A percentile compares a stretch with the other conserved stretches of the same genome.
Evolutionary conservation across 179 eudicot genomes (phyloP).

Genomic region (Vitellaria paradoxa): DNA sequence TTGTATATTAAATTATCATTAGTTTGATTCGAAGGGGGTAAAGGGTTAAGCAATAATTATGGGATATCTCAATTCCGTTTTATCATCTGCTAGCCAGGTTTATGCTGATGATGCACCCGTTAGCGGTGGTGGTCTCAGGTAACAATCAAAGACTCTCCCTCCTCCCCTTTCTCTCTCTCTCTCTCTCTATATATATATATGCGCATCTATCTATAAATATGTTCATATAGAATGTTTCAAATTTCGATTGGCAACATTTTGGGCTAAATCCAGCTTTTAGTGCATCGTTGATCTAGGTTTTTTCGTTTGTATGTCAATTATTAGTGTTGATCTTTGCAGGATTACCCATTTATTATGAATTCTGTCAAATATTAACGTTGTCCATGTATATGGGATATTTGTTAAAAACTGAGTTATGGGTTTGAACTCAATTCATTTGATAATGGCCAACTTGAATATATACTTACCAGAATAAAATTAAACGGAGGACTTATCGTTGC

Average conservation of each 20-base stretch:
- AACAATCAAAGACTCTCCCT: not conserved
- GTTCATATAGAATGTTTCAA: not conserved
- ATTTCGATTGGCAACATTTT: not conserved
- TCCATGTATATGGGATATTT: not conserved
- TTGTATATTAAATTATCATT: not conserved
- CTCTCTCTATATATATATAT: not conserved
- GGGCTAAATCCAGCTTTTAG: not conserved
- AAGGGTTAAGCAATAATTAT: conserved; percentile 1
- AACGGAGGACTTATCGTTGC: too few relatives aligned
- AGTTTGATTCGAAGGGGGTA: not conserved
- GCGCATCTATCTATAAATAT: not conserved
- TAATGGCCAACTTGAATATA: too few relatives aligned
- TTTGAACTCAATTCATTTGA: too few relatives aligned
- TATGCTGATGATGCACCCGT: conserved; percentile 24
- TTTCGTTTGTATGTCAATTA: not conserved
- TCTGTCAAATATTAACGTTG: not conserved
- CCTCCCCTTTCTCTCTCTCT: conserved; percentile 1
- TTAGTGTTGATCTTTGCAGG: not conserved
- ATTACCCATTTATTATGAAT: not conserved
- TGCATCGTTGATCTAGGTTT: too few relatives aligned
- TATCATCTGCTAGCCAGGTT: conserved; percentile 14
- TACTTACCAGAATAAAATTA: too few relatives aligned
- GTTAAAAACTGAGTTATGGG: too few relatives aligned
- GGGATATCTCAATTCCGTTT: conserved; percentile 27
- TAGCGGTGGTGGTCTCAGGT: conserved; percentile 28